Conservation (phyloP, 352 stramenopile species). For the Phytophthora hibernalis region DNA sequence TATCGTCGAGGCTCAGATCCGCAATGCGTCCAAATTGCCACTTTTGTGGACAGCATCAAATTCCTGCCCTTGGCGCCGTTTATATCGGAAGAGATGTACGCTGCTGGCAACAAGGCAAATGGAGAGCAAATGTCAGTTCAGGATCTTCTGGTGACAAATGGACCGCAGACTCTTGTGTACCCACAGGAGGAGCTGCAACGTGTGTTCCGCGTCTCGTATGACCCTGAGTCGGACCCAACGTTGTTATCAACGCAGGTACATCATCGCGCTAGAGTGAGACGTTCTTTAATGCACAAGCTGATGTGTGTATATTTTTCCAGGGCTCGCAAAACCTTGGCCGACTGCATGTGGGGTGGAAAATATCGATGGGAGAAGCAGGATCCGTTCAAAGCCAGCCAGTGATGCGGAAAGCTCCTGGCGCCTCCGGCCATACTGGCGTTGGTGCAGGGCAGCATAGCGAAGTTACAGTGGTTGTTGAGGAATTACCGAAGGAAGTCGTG, state of each 20-base stretch:
- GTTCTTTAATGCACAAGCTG: not conserved
- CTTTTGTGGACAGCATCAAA: conserved; percentile 83
- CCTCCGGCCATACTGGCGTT: conserved; percentile 5
- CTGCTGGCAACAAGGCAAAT: conserved; percentile 6
- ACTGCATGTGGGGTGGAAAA: conserved; percentile 87
- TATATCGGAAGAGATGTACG: conserved; percentile 46
- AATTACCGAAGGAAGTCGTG: conserved; percentile 56
- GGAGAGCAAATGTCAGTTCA: conserved; percentile 19
- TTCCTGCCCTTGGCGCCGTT: conserved; percentile 77
- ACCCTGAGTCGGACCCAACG: conserved; percentile 45
- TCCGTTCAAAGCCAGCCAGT: conserved; percentile 85
- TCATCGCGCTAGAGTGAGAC: not conserved
- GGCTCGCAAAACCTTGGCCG: conserved; percentile 71
- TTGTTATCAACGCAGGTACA: conserved; percentile 46
- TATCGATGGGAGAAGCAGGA: conserved; percentile 77
- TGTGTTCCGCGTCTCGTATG: conserved; percentile 66
- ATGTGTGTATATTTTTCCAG: conserved; percentile 23
- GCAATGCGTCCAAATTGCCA: conserved; percentile 83
- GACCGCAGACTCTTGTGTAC: conserved; percentile 65
- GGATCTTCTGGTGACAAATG: conserved; percentile 42
- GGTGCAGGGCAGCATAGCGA: conserved; percentile 35
- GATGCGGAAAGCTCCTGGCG: conserved; percentile 54
- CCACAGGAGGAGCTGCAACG: conserved; percentile 84
- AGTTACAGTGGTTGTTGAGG: conserved; percentile 51
- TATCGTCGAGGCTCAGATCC: conserved; percentile 82